Evolutionary conservation across 2,329 filamentous ascomycete species (phyloP).

Genomic region (Periconia digitata): DNA sequence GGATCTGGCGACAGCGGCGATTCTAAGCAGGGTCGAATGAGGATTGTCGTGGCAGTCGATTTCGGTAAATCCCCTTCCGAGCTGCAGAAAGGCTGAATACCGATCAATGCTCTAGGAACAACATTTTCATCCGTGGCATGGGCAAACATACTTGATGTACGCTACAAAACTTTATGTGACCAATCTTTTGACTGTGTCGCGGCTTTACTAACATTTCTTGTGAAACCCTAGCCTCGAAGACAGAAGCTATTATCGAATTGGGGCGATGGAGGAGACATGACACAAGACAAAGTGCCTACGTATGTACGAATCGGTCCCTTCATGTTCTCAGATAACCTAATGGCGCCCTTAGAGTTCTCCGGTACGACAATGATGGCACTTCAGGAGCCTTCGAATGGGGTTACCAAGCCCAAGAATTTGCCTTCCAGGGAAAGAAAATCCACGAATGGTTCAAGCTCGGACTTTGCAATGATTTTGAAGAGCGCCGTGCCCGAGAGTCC

Average conservation of each 20-base stretch:
- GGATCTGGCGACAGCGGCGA: neutral
- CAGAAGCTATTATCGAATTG: neutral
- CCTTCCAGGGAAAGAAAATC: neutral
- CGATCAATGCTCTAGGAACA: neutral
- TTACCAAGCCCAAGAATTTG: neutral
- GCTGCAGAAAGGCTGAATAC: neutral
- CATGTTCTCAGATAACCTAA: neutral
- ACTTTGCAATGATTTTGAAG: constrained; percentile 3
- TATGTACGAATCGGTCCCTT: neutral
- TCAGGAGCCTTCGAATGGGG: neutral
- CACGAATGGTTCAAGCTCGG: constrained; percentile 5
- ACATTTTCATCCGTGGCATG: constrained; percentile 2
- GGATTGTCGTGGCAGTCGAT: neutral
- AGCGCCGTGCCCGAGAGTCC: constrained; percentile 1
- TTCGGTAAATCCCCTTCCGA: neutral
- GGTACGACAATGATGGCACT: neutral
- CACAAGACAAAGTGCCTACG: constrained; percentile 1
- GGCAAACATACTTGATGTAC: neutral
- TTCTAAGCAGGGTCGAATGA: neutral
- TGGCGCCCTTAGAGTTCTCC: neutral
- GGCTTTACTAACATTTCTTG: neutral
- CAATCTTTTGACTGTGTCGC: neutral
- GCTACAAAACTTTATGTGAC: neutral
- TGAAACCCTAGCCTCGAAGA: neutral
- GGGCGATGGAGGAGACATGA: constrained; percentile 1